Evolutionary conservation across 2,329 filamentous ascomycete species (phyloP).

Genomic region (Curvularia hawaiiensis): DNA sequence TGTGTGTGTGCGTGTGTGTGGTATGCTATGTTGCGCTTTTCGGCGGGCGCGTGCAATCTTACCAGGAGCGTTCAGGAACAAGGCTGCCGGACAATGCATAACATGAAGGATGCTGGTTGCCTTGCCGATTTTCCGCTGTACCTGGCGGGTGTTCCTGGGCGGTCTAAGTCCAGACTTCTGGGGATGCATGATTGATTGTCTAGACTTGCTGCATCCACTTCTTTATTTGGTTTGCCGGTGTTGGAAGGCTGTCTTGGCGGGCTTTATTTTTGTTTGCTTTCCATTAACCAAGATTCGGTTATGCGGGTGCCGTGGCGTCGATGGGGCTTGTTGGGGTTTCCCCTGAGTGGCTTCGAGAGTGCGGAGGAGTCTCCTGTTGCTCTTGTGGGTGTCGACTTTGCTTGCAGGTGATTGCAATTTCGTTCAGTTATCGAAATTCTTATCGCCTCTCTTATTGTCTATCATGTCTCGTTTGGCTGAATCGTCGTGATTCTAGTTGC

Average conservation of each 20-base stretch:
- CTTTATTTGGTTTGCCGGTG: background rate
- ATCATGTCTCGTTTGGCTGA: background rate
- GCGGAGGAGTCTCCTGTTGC: background rate
- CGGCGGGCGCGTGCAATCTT: no score
- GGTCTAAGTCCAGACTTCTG: background rate
- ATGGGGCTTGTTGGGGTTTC: background rate
- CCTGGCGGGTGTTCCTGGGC: background rate
- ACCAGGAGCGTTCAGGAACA: background rate
- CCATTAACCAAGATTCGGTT: background rate
- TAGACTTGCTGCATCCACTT: background rate
- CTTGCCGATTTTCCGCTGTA: background rate
- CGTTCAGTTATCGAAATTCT: background rate
- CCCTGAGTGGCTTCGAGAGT: background rate
- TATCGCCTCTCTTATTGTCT: background rate
- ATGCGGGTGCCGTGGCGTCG: background rate
- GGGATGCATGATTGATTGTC: background rate
- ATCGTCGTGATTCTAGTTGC: background rate
- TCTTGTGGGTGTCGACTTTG: background rate
- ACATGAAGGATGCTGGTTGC: background rate
- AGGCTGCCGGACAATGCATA: background rate
- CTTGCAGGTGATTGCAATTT: background rate
- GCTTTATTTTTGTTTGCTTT: background rate
- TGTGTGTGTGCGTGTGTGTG: no score
- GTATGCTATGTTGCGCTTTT: background rate
- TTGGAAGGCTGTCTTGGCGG: background rate